A percentile compares a stretch with the other conserved stretches of the same genome.
Conservation (phyloP, 768 basidiomycete species). For the Calocera cornea region DNA sequence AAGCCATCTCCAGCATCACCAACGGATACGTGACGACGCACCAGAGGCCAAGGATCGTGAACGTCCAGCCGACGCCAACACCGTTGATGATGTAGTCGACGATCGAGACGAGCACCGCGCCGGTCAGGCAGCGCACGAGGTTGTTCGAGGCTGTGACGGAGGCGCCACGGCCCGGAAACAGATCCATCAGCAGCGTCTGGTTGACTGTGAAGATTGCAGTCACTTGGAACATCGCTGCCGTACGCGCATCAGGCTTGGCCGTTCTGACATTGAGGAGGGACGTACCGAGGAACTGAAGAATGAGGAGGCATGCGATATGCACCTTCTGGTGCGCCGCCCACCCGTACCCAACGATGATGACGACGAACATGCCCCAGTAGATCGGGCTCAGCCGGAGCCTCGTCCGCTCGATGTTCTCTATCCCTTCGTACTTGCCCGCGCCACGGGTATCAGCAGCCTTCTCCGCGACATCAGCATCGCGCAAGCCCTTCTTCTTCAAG, state of each 20-base stretch:
- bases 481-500: slow-evolving; percentile 12
- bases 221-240: background rate
- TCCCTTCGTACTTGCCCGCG: background rate
- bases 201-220: slow-evolving; percentile 6
- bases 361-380: slow-evolving; percentile 29
- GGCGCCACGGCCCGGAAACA: slow-evolving; percentile 9
- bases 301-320: slow-evolving; percentile 39
- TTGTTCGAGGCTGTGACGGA: slow-evolving; percentile 12
- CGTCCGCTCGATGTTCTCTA: slow-evolving; percentile 35
- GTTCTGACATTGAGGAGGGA: slow-evolving; percentile 3
- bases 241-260: background rate
- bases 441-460: slow-evolving; percentile 37
- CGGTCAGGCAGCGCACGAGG: slow-evolving; percentile 6
- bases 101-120: slow-evolving; percentile 5
- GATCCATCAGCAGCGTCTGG: slow-evolving; percentile 8
- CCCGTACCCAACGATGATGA: slow-evolving; percentile 40
- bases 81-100: slow-evolving; percentile 5
- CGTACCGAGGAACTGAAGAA: slow-evolving; percentile 33
- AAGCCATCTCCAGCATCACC: slow-evolving; percentile 1
- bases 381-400: slow-evolving; percentile 37
- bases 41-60: slow-evolving; percentile 1
- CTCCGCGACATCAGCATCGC: slow-evolving; percentile 16
- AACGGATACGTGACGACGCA: slow-evolving; percentile 10
- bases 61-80: slow-evolving; percentile 8
- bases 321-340: slow-evolving; percentile 43